phyloP scores from a whole-genome alignment of 306 rosid genomes.

The Acmispon strigosus region DNA sequence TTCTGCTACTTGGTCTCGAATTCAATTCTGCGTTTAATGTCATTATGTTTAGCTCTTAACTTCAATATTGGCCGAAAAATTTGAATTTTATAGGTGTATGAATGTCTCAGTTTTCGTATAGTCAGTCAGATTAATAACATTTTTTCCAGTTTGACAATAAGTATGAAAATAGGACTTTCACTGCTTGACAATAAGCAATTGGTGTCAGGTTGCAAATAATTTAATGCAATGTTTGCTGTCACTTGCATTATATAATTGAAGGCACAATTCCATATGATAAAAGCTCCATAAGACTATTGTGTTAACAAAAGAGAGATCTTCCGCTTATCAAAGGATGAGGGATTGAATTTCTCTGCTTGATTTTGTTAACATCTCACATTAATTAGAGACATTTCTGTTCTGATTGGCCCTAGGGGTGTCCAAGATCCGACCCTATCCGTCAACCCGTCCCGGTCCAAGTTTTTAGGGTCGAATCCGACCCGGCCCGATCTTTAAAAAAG shows the following conservation, averaged over 20 bases:
- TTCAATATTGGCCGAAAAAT: neutral
- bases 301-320: neutral
- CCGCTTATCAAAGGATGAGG: neutral
- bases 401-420: too few relatives aligned
- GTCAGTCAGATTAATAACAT: neutral
- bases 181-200: neutral
- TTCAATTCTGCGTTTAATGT: neutral
- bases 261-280: neutral
- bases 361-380: too few relatives aligned
- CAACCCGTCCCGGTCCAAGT: too few relatives aligned
- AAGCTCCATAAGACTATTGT: neutral
- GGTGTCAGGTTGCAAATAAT: slow-evolving; percentile 9
- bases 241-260: slow-evolving; percentile 4
- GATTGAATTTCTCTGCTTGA: too few relatives aligned
- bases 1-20: neutral
- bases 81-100: neutral
- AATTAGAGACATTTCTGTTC: too few relatives aligned
- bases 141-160: neutral
- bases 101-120: neutral
- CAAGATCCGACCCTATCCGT: too few relatives aligned
- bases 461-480: too few relatives aligned
- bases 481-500: too few relatives aligned
- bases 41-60: neutral
- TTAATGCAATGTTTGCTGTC: slow-evolving; percentile 12
- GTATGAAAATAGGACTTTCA: neutral